Evolutionary conservation across 495 filamentous ascomycete species (phyloP).

Genomic region (Penicillium taxi): DNA sequence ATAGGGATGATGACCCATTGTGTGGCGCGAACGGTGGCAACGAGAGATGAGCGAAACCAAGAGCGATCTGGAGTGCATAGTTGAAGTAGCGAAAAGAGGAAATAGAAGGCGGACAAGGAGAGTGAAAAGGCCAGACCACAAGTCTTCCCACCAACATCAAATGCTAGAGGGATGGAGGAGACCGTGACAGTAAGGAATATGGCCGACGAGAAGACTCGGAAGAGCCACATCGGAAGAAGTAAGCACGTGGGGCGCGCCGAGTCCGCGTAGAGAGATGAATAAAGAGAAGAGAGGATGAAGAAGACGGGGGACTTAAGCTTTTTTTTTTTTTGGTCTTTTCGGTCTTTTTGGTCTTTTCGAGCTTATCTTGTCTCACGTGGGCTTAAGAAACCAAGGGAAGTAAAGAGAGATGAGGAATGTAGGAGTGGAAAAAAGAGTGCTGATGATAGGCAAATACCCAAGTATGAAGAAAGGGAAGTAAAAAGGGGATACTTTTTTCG

Average conservation of each 20-base stretch:
- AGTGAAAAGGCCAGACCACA: constrained; percentile 90
- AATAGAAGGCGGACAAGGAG: constrained; percentile 79
- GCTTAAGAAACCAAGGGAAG: neutral
- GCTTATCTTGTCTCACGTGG: constrained; percentile 24
- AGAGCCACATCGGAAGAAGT: constrained; percentile 53
- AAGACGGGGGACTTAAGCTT: constrained; percentile 5
- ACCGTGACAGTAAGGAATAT: constrained; percentile 82
- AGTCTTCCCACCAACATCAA: constrained; percentile 92
- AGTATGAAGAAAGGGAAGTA: too few relatives aligned
- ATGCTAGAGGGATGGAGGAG: constrained; percentile 87
- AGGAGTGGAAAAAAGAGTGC: neutral
- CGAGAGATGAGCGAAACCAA: constrained; percentile 59
- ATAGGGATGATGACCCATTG: constrained; percentile 79
- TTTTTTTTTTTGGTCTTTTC: constrained; percentile 18
- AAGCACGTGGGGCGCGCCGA: constrained; percentile 13
- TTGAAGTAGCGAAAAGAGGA: constrained; percentile 72
- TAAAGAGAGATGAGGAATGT: neutral
- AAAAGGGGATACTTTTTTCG: too few relatives aligned
- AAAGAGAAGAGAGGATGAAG: constrained; percentile 3
- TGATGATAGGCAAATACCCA: neutral
- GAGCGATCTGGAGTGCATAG: constrained; percentile 75
- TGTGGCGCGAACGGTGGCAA: constrained; percentile 55
- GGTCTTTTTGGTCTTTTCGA: constrained; percentile 11
- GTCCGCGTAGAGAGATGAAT: constrained; percentile 2
- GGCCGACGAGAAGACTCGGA: constrained; percentile 62